phyloP scores from a whole-genome alignment of 139 green algal species.

The Eudorina sp. region DNA sequence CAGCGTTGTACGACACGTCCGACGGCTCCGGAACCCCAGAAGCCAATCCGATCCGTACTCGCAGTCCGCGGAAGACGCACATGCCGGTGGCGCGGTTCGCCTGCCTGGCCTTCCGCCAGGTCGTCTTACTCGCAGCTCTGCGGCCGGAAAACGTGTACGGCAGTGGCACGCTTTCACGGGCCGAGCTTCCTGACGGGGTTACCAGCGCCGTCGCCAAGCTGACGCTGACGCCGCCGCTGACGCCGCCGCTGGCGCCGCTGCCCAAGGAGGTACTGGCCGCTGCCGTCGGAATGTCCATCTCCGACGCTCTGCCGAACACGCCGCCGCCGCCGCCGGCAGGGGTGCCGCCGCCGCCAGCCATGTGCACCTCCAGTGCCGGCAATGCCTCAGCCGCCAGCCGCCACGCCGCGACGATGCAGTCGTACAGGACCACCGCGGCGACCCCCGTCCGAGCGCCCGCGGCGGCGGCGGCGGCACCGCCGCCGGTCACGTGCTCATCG shows the following conservation, averaged over 20 bases:
- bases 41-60: conserved; percentile 9
- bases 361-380: too few species aligned
- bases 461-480: not conserved
- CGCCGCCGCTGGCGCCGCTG: too few species aligned
- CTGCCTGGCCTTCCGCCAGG: not conserved
- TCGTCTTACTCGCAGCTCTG: too few species aligned
- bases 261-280: too few species aligned
- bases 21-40: not conserved
- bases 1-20: not conserved
- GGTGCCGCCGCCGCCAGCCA: too few species aligned
- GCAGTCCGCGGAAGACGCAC: conserved; percentile 7
- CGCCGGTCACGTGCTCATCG: not conserved
- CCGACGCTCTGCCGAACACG: too few species aligned
- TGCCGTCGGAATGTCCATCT: too few species aligned
- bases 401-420: not conserved
- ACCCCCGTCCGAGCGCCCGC: too few species aligned
- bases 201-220: not conserved
- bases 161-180: too few species aligned
- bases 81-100: not conserved
- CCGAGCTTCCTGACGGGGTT: too few species aligned
- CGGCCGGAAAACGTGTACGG: too few species aligned
- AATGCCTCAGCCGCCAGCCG: not conserved
- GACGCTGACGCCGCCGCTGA: too few species aligned
- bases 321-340: not conserved
- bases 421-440: not conserved